Evolutionary conservation across 495 filamentous ascomycete species (phyloP), one percentile per base, ranked within the genome.

Genomic region (Hypoxylon fragiforme): DNA sequence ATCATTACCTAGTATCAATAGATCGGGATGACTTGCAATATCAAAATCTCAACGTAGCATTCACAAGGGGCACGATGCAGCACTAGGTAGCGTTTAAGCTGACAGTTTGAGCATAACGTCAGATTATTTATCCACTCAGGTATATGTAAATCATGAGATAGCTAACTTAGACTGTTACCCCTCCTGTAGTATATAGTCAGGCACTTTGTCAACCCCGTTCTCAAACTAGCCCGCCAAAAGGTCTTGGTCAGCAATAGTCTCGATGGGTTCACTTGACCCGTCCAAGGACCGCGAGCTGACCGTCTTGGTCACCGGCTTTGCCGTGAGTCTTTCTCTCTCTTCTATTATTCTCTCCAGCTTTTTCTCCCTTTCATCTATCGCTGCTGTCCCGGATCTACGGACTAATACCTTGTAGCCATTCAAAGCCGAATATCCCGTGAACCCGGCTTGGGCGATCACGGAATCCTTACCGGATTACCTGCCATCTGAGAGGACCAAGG

Each of bases 291-390:
- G n/a, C 24, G 82, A 86, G 60, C 67, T 89, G 59, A 86, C 76
- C 15, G 84, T 91, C 32, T 67, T 89, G 35, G 77, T 91, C 50
- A 90, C 87, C 12, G 87, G 87, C 22, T 91, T 89, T 58, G 83
- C 79, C 32, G 87, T 90, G 76, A 67, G 84, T 74, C 47, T 34
- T 40, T 50, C 45, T 38, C 47, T 11, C 5, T 5, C 8, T 34
- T n/a, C 13, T n/a, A n/a, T n/a, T n/a, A n/a, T 48, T 34, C 41
- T 50, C 45, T 38, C 47, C 26, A 11, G 26, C 8, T 34, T n/a
- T 34, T n/a, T 14, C 59, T 54, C 47, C 54, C 54, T 55, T 28
- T 8, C 22, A 40, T 21, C 26, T n/a, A n/a, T 13, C 16, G 9
- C 7, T 35, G 35, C 45, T 28, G 22, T 26, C 36, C 44, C 12